phyloP scores from a whole-genome alignment of 176 grass and related monocot genomes.

The Triticum urartu region DNA sequence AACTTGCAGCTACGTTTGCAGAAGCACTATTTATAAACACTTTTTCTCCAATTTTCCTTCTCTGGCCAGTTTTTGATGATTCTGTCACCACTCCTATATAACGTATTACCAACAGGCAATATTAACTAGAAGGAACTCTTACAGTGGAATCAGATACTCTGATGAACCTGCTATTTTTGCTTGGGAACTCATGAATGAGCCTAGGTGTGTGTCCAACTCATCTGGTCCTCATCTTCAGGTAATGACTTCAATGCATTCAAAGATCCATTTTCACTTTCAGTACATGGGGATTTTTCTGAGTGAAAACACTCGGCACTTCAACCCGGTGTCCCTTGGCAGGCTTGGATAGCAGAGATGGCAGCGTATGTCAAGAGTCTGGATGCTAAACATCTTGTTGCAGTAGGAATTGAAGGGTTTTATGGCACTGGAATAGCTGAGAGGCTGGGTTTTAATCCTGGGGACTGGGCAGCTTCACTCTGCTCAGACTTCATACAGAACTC shows the following conservation, averaged over 20 bases:
- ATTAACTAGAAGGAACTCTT: constrained; percentile 80
- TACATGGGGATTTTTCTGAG: not conserved
- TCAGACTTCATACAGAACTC: constrained; percentile 91
- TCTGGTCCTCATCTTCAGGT: constrained; percentile 83
- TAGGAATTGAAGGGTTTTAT: constrained; percentile 97
- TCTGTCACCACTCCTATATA: not conserved
- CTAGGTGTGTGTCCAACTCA: constrained; percentile 78
- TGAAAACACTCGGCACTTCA: constrained; percentile 3
- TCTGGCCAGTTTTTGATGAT: not conserved
- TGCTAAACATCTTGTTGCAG: constrained; percentile 71
- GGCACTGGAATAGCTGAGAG: constrained; percentile 48
- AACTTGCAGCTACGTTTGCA: not conserved
- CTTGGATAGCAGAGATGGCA: constrained; percentile 93
- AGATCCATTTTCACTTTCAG: not conserved
- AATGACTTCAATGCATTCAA: not conserved
- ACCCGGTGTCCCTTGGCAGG: constrained; percentile 45
- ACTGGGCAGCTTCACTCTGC: constrained; percentile 84
- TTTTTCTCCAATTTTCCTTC: not conserved
- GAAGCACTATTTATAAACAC: not conserved
- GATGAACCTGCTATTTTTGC: constrained; percentile 98
- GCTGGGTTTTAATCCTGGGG: constrained; percentile 63
- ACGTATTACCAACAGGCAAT: constrained; percentile 50
- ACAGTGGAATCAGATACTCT: constrained; percentile 81
- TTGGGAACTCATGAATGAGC: constrained; percentile 98
- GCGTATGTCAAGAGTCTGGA: constrained; percentile 74